phyloP scores from a whole-genome alignment of 2,329 filamentous ascomycete species.

The Scortechinia acanthostroma region DNA sequence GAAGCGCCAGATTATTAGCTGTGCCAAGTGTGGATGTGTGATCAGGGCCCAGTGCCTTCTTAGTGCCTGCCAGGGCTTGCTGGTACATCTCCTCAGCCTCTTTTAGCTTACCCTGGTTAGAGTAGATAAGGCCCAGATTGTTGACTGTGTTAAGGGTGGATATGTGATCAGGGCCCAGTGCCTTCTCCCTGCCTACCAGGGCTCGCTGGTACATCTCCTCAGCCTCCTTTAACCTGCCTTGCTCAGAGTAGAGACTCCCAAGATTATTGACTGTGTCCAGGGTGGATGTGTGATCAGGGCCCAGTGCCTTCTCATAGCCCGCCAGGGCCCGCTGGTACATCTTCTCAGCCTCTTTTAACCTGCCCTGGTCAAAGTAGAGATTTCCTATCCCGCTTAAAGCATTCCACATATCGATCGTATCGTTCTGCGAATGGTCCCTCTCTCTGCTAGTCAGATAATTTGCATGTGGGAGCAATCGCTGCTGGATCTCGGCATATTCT shows the following conservation, averaged over 20 bases:
- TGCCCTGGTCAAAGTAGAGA: no score
- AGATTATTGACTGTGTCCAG: neutral
- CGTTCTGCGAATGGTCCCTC: no score
- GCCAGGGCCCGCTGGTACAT: neutral
- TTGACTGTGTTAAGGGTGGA: neutral
- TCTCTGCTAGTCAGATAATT: no score
- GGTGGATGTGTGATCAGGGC: neutral
- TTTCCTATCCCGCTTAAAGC: no score
- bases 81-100: neutral
- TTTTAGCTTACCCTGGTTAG: neutral
- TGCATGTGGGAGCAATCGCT: no score
- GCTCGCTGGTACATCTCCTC: neutral
- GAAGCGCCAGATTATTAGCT: no score
- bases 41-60: neutral
- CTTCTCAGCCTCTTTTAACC: neutral
- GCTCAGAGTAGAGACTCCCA: neutral
- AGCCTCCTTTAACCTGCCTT: neutral
- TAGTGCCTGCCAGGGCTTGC: neutral
- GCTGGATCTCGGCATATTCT: no score
- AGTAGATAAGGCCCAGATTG: neutral
- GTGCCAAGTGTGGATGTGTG: neutral
- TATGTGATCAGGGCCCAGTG: neutral
- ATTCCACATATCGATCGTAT: no score
- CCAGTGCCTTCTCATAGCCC: neutral
- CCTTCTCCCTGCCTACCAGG: neutral